phyloP scores from a whole-genome alignment of 768 basidiomycete genomes.

The Suillus bovinus region DNA sequence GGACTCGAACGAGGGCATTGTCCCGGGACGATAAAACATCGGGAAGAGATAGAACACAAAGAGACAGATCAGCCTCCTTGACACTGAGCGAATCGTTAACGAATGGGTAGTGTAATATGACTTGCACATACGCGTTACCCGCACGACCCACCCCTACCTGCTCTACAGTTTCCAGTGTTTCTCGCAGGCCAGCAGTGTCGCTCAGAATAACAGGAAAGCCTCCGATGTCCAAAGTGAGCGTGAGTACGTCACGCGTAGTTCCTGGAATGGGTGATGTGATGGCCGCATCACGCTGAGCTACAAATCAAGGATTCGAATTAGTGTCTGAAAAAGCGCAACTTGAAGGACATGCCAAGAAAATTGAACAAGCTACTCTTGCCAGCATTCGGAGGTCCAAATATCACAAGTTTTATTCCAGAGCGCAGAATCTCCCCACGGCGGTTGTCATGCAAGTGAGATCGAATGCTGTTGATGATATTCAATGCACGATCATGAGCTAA shows the following conservation, averaged over 20 bases:
- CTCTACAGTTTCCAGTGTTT: constrained; percentile 65
- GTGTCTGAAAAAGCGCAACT: neutral
- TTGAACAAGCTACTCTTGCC: constrained; percentile 93
- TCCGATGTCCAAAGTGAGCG: constrained; percentile 84
- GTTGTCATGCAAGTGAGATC: constrained; percentile 62
- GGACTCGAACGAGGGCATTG: constrained; percentile 33
- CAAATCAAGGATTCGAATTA: neutral
- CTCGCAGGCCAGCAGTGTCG: constrained; percentile 85
- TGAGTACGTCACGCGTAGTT: constrained; percentile 86
- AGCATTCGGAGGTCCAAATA: constrained; percentile 91
- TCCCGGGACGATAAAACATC: constrained; percentile 31
- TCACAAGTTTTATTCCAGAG: constrained; percentile 78
- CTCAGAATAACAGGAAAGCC: constrained; percentile 79
- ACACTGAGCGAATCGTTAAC: constrained; percentile 45
- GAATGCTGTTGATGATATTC: constrained; percentile 52
- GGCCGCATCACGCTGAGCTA: constrained; percentile 85
- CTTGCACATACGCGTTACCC: constrained; percentile 53
- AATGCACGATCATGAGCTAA: constrained; percentile 56
- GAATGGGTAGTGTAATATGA: neutral
- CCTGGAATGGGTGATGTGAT: constrained; percentile 88
- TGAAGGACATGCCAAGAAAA: constrained; percentile 58
- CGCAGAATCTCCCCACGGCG: constrained; percentile 83
- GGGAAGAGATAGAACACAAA: constrained; percentile 81
- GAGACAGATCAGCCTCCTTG: constrained; percentile 60
- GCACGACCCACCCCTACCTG: constrained; percentile 81